Evolutionary conservation across 208 protist genomes (phyloP).

Genomic region (Trypanosoma vivax): DNA sequence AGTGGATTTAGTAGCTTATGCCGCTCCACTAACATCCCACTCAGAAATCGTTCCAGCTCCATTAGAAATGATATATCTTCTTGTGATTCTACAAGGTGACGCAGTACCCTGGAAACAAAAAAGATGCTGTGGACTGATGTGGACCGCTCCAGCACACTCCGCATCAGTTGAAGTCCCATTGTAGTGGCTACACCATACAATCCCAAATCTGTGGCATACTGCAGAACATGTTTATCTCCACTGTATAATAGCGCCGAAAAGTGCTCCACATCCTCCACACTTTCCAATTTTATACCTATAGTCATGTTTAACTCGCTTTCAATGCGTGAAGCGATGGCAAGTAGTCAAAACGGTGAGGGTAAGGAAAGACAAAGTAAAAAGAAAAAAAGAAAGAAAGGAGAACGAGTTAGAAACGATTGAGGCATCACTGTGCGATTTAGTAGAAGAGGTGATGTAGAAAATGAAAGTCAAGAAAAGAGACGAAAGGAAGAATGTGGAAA

Average conservation of each 20-base stretch:
- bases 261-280: constrained; percentile 17
- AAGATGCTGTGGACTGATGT: constrained; percentile 40
- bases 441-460: too few relatives aligned
- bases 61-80: constrained; percentile 14
- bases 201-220: constrained; percentile 19
- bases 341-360: background rate
- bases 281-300: constrained; percentile 9
- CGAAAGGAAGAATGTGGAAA: too few relatives aligned
- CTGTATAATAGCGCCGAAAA: constrained; percentile 22
- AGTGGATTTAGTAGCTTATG: constrained; percentile 7
- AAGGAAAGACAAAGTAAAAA: constrained; percentile 6
- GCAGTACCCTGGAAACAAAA: constrained; percentile 38
- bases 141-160: constrained; percentile 36
- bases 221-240: constrained; percentile 22
- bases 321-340: background rate
- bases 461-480: too few relatives aligned
- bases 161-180: constrained; percentile 24
- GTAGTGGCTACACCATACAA: constrained; percentile 18
- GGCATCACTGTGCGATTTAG: background rate
- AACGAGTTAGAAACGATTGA: background rate
- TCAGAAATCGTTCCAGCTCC: constrained; percentile 15
- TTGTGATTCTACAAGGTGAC: constrained; percentile 30
- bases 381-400: constrained; percentile 4
- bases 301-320: background rate
- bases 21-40: constrained; percentile 16